These are phyloP conservation scores for Ensete ventricosum DNA, from an alignment of 176 grass and related monocot genomes.

Conservation along the genomic window DNA sequence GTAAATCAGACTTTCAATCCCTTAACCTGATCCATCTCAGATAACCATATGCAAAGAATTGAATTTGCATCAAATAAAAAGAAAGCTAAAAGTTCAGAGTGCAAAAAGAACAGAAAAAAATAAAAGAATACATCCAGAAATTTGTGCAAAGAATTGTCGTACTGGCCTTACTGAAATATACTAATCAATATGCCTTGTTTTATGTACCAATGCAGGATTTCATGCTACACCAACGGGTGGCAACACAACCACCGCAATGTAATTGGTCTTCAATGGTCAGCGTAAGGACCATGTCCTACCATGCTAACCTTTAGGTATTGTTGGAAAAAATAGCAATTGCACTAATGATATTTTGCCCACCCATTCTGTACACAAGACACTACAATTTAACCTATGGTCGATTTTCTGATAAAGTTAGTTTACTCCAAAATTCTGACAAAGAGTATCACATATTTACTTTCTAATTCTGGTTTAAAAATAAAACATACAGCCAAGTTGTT, in stretches of 20 bases:
- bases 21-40: too few species aligned
- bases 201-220: not conserved
- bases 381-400: not conserved
- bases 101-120: not conserved
- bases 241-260: not conserved
- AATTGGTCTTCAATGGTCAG: not conserved
- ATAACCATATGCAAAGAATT: too few species aligned
- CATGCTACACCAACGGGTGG: not conserved
- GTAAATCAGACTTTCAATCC: too few species aligned
- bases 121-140: not conserved
- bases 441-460: not conserved
- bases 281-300: not conserved
- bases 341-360: too few species aligned
- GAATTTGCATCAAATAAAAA: too few species aligned
- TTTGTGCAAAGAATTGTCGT: not conserved
- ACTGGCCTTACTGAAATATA: not conserved
- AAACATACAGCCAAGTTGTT: not conserved
- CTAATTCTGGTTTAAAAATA: not conserved
- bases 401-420: not conserved
- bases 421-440: not conserved
- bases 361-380: too few species aligned
- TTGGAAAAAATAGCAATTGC: not conserved
- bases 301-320: not conserved
- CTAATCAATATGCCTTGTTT: not conserved
- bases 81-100: too few species aligned